phyloP scores from a whole-genome alignment of 2,329 filamentous ascomycete species.

The Dothideomycetes sp. region DNA sequence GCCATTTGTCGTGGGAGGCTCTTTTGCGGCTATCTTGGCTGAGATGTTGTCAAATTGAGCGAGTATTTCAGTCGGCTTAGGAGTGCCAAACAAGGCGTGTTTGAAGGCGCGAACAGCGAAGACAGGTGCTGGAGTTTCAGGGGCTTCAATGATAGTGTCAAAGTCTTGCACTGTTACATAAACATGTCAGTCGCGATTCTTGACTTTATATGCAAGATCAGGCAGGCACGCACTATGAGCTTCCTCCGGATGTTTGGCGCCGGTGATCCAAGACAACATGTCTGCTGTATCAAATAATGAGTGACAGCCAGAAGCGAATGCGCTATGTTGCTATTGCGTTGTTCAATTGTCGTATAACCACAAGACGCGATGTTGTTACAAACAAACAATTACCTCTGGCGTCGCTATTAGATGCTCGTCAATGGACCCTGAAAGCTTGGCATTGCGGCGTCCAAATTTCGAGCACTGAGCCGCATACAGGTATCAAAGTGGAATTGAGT shows the following conservation, averaged over 20 bases:
- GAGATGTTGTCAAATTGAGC: background rate
- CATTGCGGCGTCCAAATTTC: too few relatives aligned
- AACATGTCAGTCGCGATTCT: background rate
- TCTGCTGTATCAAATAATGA: background rate
- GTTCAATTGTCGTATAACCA: too few relatives aligned
- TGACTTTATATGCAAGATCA: background rate
- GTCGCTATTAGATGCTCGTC: too few relatives aligned
- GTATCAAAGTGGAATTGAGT: too few relatives aligned
- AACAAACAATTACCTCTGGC: too few relatives aligned
- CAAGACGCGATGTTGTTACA: too few relatives aligned
- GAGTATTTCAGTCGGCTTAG: slow-evolving; percentile 35
- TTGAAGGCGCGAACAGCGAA: slow-evolving; percentile 59
- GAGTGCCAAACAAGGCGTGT: slow-evolving; percentile 54
- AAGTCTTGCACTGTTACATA: background rate
- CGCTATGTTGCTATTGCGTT: too few relatives aligned
- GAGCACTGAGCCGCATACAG: too few relatives aligned
- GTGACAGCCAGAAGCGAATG: too few relatives aligned
- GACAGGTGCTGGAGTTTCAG: slow-evolving; percentile 54
- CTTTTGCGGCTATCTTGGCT: background rate
- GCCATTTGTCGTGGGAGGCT: background rate
- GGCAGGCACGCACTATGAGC: background rate
- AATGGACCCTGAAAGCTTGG: too few relatives aligned
- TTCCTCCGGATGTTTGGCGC: slow-evolving; percentile 4
- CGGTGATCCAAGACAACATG: slow-evolving; percentile 12
- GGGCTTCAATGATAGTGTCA: slow-evolving; percentile 34